Conservation (phyloP, 1,284 basidiomycete species). For the Cutaneotrichosporon cavernicola region DNA sequence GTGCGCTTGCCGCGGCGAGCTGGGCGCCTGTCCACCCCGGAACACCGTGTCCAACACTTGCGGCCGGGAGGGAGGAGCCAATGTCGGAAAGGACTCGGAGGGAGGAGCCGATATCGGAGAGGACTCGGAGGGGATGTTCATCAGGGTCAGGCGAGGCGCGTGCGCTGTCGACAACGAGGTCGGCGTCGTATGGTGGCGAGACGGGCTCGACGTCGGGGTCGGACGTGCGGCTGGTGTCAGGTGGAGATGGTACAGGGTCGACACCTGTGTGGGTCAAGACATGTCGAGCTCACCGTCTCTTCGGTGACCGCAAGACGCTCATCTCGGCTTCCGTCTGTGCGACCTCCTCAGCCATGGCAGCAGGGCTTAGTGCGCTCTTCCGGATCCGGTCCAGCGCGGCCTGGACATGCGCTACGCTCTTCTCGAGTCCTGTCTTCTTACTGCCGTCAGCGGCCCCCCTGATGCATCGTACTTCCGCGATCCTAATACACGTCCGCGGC, state of each 20-base stretch:
- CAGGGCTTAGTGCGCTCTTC: slow-evolving; percentile 1
- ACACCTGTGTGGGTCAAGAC: background rate
- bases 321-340: background rate
- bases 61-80: slow-evolving; percentile 6
- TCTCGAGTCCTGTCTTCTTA: slow-evolving; percentile 10
- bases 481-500: slow-evolving; percentile 12
- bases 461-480: slow-evolving; percentile 4
- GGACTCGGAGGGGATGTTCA: slow-evolving; percentile 10
- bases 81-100: slow-evolving; percentile 8
- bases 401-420: slow-evolving; percentile 16
- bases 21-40: slow-evolving; percentile 6
- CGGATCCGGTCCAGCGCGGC: slow-evolving; percentile 15
- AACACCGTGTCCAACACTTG: background rate
- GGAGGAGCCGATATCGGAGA: slow-evolving; percentile 9
- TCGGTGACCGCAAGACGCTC: background rate
- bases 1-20: slow-evolving; percentile 1
- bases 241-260: background rate
- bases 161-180: slow-evolving; percentile 12
- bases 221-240: slow-evolving; percentile 3
- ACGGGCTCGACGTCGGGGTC: background rate
- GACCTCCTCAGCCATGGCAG: slow-evolving; percentile 6
- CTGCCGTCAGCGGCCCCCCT: background rate
- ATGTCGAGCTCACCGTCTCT: slow-evolving; percentile 3
- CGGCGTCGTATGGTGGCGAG: slow-evolving; percentile 1
- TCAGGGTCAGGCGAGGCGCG: slow-evolving; percentile 11